Evolutionary conservation across 352 stramenopile genomes (phyloP).

Genomic region (Pythium biforme): DNA sequence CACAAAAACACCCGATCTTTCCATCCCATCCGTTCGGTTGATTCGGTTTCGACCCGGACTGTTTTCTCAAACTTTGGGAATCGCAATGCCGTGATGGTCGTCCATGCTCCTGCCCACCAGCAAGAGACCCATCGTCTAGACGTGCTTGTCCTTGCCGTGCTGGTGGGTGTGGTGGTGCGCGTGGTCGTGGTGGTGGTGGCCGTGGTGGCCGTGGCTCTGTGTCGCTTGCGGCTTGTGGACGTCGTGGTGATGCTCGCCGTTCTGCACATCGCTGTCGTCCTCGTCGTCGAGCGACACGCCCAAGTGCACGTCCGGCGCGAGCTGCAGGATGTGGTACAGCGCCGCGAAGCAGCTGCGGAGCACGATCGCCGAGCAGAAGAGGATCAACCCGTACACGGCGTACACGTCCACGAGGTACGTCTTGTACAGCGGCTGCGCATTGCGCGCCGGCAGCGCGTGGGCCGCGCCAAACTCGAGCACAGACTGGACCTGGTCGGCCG

Average conservation of each 20-base stretch:
- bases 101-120: not conserved
- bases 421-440: conserved; percentile 75
- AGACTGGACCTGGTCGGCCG: conserved; percentile 54
- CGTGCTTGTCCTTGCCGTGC: conserved; percentile 20
- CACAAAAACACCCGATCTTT: not conserved
- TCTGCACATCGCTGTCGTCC: not conserved
- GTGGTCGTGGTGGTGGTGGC: conserved; percentile 11
- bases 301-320: conserved; percentile 28
- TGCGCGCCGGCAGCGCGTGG: conserved; percentile 53
- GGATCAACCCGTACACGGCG: conserved; percentile 77
- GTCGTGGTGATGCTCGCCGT: conserved; percentile 1
- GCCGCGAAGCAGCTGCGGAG: conserved; percentile 76
- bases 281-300: conserved; percentile 28
- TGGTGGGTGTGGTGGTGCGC: conserved; percentile 12
- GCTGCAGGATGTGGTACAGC: conserved; percentile 63
- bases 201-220: not conserved
- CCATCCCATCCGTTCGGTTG: not conserved
- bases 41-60: not conserved
- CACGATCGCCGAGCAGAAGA: conserved; percentile 82
- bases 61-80: conserved; percentile 16
- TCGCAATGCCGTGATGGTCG: not conserved
- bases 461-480: conserved; percentile 51
- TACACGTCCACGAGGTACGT: conserved; percentile 86
- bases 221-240: conserved; percentile 20
- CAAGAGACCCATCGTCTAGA: not conserved